phyloP scores from a whole-genome alignment of 192 early-diverging fungal genomes.

The Mortierella alpina region DNA sequence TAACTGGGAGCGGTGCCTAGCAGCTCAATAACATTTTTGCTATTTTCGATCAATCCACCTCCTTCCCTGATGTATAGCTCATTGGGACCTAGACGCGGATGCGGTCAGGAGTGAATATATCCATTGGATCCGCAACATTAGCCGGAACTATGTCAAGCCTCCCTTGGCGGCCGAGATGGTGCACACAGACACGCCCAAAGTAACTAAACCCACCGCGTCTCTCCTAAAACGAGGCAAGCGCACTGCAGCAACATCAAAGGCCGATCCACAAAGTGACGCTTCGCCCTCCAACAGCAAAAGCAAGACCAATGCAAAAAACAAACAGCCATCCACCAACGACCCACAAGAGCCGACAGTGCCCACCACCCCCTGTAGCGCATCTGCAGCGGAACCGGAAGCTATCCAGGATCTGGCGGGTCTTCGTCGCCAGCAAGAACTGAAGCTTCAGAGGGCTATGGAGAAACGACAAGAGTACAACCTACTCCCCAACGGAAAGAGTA shows the following conservation, averaged over 20 bases:
- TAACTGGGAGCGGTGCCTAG: no score
- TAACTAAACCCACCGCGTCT: slow-evolving; percentile 1
- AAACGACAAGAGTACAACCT: slow-evolving; percentile 27
- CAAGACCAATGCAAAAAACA: no score
- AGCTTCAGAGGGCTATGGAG: slow-evolving; percentile 3
- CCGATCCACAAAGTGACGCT: not conserved
- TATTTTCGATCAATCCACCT: not conserved
- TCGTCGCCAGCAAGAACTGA: slow-evolving; percentile 7
- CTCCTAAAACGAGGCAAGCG: not conserved
- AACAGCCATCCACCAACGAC: no score
- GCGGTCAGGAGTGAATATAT: slow-evolving; percentile 17
- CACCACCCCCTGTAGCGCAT: not conserved
- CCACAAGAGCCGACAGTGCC: no score
- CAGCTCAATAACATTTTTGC: not conserved
- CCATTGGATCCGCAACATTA: slow-evolving; percentile 29
- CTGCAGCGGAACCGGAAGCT: not conserved
- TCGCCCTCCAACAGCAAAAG: no score
- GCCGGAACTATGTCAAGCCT: slow-evolving; percentile 8
- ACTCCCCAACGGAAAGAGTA: not conserved
- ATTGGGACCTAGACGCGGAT: slow-evolving; percentile 40
- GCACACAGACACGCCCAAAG: slow-evolving; percentile 10
- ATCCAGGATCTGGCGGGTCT: slow-evolving; percentile 29
- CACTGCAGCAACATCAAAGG: not conserved
- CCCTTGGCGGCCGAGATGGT: slow-evolving; percentile 37
- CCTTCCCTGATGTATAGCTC: slow-evolving; percentile 8